These are phyloP conservation scores for Cubamyces sp. DNA, from an alignment of 768 basidiomycete species.

Conservation along the genomic window DNA sequence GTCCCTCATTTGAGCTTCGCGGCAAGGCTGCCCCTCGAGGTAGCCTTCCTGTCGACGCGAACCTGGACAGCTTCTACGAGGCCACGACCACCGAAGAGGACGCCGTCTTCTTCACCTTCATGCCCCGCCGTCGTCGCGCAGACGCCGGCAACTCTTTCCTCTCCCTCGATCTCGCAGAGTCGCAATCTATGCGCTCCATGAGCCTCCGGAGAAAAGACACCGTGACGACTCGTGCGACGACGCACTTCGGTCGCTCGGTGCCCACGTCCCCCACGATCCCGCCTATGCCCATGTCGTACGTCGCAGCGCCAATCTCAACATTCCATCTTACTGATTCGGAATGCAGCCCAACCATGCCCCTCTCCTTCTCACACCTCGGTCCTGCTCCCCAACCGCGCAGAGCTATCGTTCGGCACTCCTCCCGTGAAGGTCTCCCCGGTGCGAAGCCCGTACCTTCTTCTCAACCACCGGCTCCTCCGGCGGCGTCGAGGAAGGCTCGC, in stretches of 20 bases:
- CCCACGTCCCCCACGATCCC: slow-evolving; percentile 23
- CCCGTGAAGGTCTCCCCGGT: slow-evolving; percentile 56
- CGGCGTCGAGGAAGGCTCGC: slow-evolving; percentile 20
- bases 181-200: slow-evolving; percentile 46
- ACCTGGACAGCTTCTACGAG: slow-evolving; percentile 26
- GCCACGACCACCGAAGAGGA: slow-evolving; percentile 36
- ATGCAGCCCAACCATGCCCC: slow-evolving; percentile 12
- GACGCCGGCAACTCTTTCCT: slow-evolving; percentile 58
- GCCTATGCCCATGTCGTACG: slow-evolving; percentile 19
- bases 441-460: slow-evolving; percentile 62
- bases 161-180: slow-evolving; percentile 69
- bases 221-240: slow-evolving; percentile 27
- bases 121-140: slow-evolving; percentile 42
- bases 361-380: slow-evolving; percentile 24
- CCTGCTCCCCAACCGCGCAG: slow-evolving; percentile 9
- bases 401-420: slow-evolving; percentile 36
- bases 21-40: slow-evolving; percentile 13
- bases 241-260: slow-evolving; percentile 17
- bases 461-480: slow-evolving; percentile 52
- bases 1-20: slow-evolving; percentile 25
- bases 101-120: slow-evolving; percentile 53
- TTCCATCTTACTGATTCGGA: not conserved
- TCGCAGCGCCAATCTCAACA: not conserved
- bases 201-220: slow-evolving; percentile 42
- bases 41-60: slow-evolving; percentile 49